Conservation (phyloP, 495 filamentous ascomycete species). For the Umbilicaria muhlenbergii region DNA sequence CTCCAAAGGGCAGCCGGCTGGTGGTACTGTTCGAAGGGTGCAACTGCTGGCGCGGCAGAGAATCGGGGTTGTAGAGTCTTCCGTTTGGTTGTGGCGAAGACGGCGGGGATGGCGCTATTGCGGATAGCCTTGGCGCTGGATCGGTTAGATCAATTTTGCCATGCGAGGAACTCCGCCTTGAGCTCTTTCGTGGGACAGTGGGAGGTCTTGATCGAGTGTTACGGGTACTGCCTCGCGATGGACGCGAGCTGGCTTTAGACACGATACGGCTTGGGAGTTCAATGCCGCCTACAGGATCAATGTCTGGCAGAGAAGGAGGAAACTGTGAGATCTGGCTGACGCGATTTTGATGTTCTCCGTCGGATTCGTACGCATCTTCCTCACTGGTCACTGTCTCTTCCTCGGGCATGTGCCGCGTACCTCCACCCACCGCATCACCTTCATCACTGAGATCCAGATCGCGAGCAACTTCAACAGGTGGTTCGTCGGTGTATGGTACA, state of each 20-base stretch:
- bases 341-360: constrained; percentile 23
- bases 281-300: constrained; percentile 47
- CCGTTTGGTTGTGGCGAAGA: constrained; percentile 7
- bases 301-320: constrained; percentile 41
- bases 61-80: constrained; percentile 12
- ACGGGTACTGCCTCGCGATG: constrained; percentile 19
- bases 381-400: constrained; percentile 8
- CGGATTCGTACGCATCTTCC: constrained; percentile 21
- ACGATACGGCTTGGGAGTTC: constrained; percentile 47
- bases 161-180: constrained; percentile 32
- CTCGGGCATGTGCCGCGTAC: constrained; percentile 14
- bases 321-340: constrained; percentile 28
- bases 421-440: constrained; percentile 16
- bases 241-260: constrained; percentile 37
- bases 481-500: constrained; percentile 43
- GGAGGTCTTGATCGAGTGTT: constrained; percentile 20
- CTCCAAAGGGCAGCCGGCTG: constrained; percentile 10
- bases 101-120: constrained; percentile 13
- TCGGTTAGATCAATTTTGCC: constrained; percentile 7
- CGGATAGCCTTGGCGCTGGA: constrained; percentile 13
- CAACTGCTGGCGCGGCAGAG: constrained; percentile 8
- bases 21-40: constrained; percentile 4
- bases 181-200: constrained; percentile 44
- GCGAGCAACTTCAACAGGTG: constrained; percentile 39
- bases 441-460: constrained; percentile 36